Conservation (phyloP, 2,329 filamentous ascomycete species). For the Aspergillus sp. region DNA sequence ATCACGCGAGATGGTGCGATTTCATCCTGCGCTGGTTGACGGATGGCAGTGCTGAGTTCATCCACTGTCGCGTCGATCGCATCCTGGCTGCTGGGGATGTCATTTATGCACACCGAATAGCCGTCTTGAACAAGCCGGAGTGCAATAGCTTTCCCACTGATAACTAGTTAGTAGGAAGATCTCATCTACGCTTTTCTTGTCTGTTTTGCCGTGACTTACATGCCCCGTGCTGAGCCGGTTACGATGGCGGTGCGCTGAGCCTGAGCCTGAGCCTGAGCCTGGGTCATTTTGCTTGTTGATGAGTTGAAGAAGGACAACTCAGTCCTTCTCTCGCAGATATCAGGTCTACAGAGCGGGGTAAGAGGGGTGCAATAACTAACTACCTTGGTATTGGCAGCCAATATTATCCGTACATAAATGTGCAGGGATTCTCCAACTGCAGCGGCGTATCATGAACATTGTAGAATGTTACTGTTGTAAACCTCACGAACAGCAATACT, state of each 20-base stretch:
- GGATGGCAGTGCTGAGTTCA: constrained; percentile 11
- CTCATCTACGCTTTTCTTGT: neutral
- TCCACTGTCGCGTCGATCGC: constrained; percentile 51
- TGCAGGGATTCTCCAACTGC: too few relatives aligned
- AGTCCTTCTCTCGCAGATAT: too few relatives aligned
- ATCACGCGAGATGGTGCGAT: neutral
- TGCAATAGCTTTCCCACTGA: constrained; percentile 44
- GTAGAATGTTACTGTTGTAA: too few relatives aligned
- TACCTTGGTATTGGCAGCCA: too few relatives aligned
- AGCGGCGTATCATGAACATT: too few relatives aligned
- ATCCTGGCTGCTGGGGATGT: constrained; percentile 54
- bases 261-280: too few relatives aligned
- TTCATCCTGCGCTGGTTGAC: neutral
- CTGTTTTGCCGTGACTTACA: constrained; percentile 27
- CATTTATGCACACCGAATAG: constrained; percentile 67
- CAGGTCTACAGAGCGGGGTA: too few relatives aligned
- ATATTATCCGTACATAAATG: too few relatives aligned
- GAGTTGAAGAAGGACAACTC: too few relatives aligned
- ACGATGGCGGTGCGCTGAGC: constrained; percentile 35
- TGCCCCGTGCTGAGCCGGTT: constrained; percentile 42
- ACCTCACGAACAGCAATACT: too few relatives aligned
- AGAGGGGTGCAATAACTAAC: too few relatives aligned
- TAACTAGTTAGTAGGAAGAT: neutral
- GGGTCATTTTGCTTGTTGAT: too few relatives aligned
- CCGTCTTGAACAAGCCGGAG: constrained; percentile 64